phyloP scores from a whole-genome alignment of 1,139 yeast genomes.

The Casaregolazyma suthepensis region DNA sequence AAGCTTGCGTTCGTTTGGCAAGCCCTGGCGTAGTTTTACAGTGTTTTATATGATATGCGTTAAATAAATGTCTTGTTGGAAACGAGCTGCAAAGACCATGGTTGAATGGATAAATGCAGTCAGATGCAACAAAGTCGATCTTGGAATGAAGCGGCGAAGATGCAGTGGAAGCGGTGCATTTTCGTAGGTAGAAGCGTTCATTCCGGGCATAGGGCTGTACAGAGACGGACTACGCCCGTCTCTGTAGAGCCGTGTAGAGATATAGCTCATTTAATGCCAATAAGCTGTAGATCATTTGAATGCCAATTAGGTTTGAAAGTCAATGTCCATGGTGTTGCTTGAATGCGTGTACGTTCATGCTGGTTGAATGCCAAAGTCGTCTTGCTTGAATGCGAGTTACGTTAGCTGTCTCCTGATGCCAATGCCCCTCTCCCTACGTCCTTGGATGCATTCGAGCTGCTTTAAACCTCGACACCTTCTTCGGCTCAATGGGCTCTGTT shows the following conservation, averaged over 20 bases:
- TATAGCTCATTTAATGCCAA: no score
- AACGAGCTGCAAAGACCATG: slow-evolving; percentile 3
- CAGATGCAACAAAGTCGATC: slow-evolving; percentile 1
- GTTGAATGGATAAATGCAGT: background rate
- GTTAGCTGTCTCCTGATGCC: no score
- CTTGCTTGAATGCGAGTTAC: no score
- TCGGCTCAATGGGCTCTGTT: slow-evolving; percentile 65
- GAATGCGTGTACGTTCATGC: no score
- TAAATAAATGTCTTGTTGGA: slow-evolving; percentile 7
- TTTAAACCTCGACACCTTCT: slow-evolving; percentile 61
- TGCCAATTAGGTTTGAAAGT: no score
- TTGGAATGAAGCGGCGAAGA: background rate
- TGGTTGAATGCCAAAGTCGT: no score
- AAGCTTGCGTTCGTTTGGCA: background rate
- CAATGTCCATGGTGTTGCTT: no score
- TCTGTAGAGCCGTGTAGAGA: no score
- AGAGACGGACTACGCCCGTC: no score
- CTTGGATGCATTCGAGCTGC: slow-evolving; percentile 38
- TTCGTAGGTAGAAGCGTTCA: background rate
- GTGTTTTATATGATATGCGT: background rate
- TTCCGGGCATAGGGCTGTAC: background rate
- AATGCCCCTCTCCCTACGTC: no score
- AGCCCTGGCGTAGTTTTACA: background rate
- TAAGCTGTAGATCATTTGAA: background rate
- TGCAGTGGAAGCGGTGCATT: background rate